Evolutionary conservation across 2,329 filamentous ascomycete species (phyloP), one percentile per base, ranked within the genome.

Genomic region (Penicillium griseofulvum): DNA sequence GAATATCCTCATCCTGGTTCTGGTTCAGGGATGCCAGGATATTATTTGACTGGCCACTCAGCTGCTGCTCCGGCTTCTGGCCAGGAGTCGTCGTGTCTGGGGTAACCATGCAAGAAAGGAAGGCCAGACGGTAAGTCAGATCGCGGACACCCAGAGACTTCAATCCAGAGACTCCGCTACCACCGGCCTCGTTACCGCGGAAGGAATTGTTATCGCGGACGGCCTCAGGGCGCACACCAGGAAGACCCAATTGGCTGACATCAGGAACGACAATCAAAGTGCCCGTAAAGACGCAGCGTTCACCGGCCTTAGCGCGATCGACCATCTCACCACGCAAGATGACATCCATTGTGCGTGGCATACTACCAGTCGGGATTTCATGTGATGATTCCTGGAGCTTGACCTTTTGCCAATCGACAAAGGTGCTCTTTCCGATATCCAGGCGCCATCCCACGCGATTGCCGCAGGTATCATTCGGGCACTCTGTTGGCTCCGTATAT

Each of bases 361-460:
- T 99, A 76, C 92, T 97, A 52, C 94, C 94, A 0, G 94, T 99
- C 0, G 94, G 94, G 36, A 99, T 99, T 72, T 99, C 94, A 4
- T 93, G 93, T 64, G 91, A 96, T 78, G 97, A 99, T 75, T 99
- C 94, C 75, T 99, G 94, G 58, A 97, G 91, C 60, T 95, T 89
- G 24, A 97, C 91, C 73, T 97, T 97, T 72, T 99, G 94, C 94
- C 94, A 99, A 76, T 99, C 94, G 58, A 99, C 89, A 71, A 99
- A 99, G 0, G 92, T 97, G 73, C 92, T 97, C 73, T 96, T 93
- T 41, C 91, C 84, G 68, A 99, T 97, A 66, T 99, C 93, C n/a
- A 99, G 78, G 62, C 91, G 87, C 94, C 94, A 99, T n/a, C 89
- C 91, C 55, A 87, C 79, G 26, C 94, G 87, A 76, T 99, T 99